Conservation (phyloP, 768 basidiomycete genomes). For the Phylloporus arenicola region DNA sequence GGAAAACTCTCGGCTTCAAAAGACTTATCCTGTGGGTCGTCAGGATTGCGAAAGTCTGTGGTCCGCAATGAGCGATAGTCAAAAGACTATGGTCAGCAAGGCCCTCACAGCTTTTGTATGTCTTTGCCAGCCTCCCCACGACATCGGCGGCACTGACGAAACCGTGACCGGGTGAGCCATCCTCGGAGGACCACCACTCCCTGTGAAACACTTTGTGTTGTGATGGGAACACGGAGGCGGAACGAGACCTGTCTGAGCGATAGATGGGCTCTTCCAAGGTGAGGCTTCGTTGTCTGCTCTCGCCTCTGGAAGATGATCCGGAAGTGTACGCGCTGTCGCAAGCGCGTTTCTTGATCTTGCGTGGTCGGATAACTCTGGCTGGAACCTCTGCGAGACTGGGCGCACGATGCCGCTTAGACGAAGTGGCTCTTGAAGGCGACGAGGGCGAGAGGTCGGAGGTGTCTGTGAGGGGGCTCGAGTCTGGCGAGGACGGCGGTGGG, state of each 20-base stretch:
- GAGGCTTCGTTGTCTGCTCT: slow-evolving; percentile 35
- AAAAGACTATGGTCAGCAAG: background rate
- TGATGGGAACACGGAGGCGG: slow-evolving; percentile 48
- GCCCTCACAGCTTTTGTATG: slow-evolving; percentile 64
- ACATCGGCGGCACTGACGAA: slow-evolving; percentile 63
- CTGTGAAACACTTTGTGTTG: slow-evolving; percentile 20
- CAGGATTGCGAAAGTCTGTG: slow-evolving; percentile 65
- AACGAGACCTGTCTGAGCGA: slow-evolving; percentile 55
- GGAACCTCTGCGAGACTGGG: slow-evolving; percentile 6
- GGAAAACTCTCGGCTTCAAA: slow-evolving; percentile 65
- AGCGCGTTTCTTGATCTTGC: slow-evolving; percentile 25
- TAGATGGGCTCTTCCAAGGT: slow-evolving; percentile 55
- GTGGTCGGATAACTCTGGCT: slow-evolving; percentile 7
- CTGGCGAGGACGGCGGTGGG: slow-evolving; percentile 18
- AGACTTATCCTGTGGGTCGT: slow-evolving; percentile 54
- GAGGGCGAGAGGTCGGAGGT: slow-evolving; percentile 12
- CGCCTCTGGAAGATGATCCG: slow-evolving; percentile 39
- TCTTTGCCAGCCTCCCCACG: slow-evolving; percentile 55
- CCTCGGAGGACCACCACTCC: slow-evolving; percentile 48
- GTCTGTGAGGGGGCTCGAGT: slow-evolving; percentile 23
- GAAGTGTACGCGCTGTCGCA: slow-evolving; percentile 22
- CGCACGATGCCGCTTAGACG: slow-evolving; percentile 21
- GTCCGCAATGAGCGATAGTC: slow-evolving; percentile 10
- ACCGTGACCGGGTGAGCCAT: slow-evolving; percentile 45
- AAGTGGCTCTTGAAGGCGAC: slow-evolving; percentile 16